Evolutionary conservation across 2,329 filamentous ascomycete genomes (phyloP).

Genomic region (Colletotrichum tabaci): DNA sequence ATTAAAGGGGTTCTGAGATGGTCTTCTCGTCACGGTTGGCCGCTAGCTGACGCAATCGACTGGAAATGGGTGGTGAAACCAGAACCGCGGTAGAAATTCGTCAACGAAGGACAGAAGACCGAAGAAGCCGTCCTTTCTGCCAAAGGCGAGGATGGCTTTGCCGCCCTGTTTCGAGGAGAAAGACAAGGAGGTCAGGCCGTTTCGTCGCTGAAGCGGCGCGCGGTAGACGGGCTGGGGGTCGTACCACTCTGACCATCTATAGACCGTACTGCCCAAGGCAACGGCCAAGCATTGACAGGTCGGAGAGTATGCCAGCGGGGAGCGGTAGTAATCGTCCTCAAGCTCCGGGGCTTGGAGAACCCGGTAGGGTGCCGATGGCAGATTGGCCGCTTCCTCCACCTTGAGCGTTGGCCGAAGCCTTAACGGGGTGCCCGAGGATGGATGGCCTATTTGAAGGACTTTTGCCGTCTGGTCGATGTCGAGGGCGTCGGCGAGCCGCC

Average conservation of each 20-base stretch:
- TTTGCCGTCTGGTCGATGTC: conserved; percentile 80
- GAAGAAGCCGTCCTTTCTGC: conserved; percentile 82
- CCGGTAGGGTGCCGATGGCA: conserved; percentile 83
- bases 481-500: conserved; percentile 83
- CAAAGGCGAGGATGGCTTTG: conserved; percentile 87
- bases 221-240: conserved; percentile 73
- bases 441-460: conserved; percentile 71
- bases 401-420: background rate
- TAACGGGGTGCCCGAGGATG: conserved; percentile 32
- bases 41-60: conserved; percentile 89
- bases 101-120: conserved; percentile 85
- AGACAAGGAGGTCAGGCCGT: conserved; percentile 84
- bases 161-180: conserved; percentile 87
- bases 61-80: conserved; percentile 78
- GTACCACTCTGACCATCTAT: conserved; percentile 86
- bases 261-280: conserved; percentile 83
- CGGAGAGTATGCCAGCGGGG: conserved; percentile 86
- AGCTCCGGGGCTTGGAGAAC: conserved; percentile 90
- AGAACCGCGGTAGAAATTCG: conserved; percentile 77
- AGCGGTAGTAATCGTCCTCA: conserved; percentile 97
- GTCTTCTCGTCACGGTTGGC: conserved; percentile 70
- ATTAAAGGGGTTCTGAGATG: conserved; percentile 65
- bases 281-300: conserved; percentile 85
- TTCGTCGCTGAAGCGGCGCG: conserved; percentile 44
- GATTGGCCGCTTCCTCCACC: conserved; percentile 37